A percentile compares a stretch with the other conserved stretches of the same genome.
phyloP scores from a whole-genome alignment of 106 monocot genomes.

The Allium cepa region DNA sequence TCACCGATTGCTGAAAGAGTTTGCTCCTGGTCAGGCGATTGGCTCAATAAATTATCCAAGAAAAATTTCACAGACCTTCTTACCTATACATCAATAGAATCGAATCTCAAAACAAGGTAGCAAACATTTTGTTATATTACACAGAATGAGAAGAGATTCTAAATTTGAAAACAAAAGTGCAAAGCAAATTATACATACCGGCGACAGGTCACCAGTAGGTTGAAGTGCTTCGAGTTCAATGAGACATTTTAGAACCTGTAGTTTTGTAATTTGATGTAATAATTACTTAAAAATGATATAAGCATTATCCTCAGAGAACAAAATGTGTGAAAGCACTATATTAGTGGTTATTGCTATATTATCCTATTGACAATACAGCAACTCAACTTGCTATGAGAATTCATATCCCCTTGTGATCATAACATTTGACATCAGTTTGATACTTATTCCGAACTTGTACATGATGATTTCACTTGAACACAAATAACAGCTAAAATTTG shows the following conservation, averaged over 20 bases:
- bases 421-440: too few species aligned
- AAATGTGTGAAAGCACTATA: background rate
- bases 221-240: slow-evolving; percentile 87
- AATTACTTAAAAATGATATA: background rate
- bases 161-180: too few species aligned
- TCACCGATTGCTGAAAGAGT: slow-evolving; percentile 96
- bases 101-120: slow-evolving; percentile 2
- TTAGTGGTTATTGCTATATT: too few species aligned
- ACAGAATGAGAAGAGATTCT: too few species aligned
- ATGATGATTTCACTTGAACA: too few species aligned
- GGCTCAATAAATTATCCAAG: slow-evolving; percentile 79
- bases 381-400: too few species aligned
- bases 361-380: too few species aligned
- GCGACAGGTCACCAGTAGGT: slow-evolving; percentile 88
- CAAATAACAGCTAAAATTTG: too few species aligned
- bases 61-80: slow-evolving; percentile 87
- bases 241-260: slow-evolving; percentile 72
- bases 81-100: slow-evolving; percentile 39
- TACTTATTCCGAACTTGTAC: too few species aligned
- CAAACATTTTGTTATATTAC: background rate
- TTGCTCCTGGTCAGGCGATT: slow-evolving; percentile 77
- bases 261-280: background rate
- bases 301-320: background rate
- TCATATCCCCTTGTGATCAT: too few species aligned
- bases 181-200: slow-evolving; percentile 38